phyloP scores from a whole-genome alignment of 768 basidiomycete genomes.

The Russula dissimulans region DNA sequence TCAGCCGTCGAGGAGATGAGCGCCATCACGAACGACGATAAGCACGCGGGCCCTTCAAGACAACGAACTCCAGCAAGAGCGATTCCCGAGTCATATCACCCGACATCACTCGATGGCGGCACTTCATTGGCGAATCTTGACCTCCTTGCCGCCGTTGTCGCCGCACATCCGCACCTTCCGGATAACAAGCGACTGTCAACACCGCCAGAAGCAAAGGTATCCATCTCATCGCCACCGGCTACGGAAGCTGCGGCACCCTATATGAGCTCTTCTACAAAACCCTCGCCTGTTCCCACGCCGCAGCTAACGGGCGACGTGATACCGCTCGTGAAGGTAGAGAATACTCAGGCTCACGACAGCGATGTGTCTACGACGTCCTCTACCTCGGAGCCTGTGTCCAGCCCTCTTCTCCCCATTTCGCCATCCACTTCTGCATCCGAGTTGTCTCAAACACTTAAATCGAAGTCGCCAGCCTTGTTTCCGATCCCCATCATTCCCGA shows the following conservation, averaged over 20 bases:
- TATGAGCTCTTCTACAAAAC: background rate
- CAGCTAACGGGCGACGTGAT: background rate
- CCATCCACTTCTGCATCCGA: constrained; percentile 16
- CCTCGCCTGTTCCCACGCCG: background rate
- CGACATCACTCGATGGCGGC: background rate
- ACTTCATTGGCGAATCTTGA: constrained; percentile 12
- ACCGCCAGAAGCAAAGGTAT: background rate
- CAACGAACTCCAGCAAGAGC: background rate
- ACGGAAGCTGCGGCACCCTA: background rate
- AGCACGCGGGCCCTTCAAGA: constrained; percentile 5
- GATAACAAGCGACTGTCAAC: background rate
- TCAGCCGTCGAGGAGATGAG: constrained; percentile 11
- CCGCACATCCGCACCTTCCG: constrained; percentile 11
- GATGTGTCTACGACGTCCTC: constrained; percentile 14
- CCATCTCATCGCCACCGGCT: background rate
- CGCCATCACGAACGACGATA: background rate
- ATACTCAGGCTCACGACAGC: constrained; percentile 6
- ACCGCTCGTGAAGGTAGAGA: constrained; percentile 6
- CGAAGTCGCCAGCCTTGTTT: constrained; percentile 5
- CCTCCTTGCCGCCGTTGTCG: constrained; percentile 15
- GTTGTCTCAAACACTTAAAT: constrained; percentile 5
- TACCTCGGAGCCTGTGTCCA: constrained; percentile 11
- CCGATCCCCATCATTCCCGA: background rate
- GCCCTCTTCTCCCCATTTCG: constrained; percentile 15
- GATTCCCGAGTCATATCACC: background rate